phyloP scores from a whole-genome alignment of 2,329 filamentous ascomycete genomes.

The Trichoderma brevicompactum region DNA sequence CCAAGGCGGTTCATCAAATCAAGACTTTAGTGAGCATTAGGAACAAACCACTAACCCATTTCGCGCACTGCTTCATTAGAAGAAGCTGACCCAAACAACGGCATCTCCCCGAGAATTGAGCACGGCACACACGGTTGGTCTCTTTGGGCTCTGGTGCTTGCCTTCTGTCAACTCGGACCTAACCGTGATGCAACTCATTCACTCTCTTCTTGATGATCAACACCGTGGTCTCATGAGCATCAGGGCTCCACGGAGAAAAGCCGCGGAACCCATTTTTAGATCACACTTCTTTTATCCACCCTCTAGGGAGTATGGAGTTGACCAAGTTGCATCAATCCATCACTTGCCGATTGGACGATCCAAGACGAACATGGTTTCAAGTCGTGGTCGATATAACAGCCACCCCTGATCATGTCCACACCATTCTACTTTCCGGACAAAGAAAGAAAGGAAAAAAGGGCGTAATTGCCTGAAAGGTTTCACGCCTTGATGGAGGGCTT shows the following conservation, averaged over 20 bases:
- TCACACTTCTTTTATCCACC: constrained; percentile 8
- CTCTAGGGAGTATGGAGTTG: constrained; percentile 11
- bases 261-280: not conserved
- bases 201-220: constrained; percentile 12
- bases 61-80: not conserved
- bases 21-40: not conserved
- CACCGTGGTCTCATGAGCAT: constrained; percentile 5
- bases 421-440: constrained; percentile 20
- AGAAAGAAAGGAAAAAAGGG: constrained; percentile 26
- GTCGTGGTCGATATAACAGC: constrained; percentile 18
- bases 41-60: not conserved
- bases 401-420: constrained; percentile 28
- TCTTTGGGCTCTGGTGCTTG: not conserved
- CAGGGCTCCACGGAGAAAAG: not conserved
- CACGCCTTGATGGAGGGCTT: constrained; percentile 32
- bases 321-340: not conserved
- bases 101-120: not conserved
- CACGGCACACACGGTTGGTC: not conserved
- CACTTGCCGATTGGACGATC: constrained; percentile 23
- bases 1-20: not conserved
- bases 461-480: constrained; percentile 30
- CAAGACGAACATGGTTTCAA: constrained; percentile 32
- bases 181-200: constrained; percentile 11
- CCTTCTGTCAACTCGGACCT: not conserved
- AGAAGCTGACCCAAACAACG: not conserved